Conservation (phyloP, 495 filamentous ascomycete genomes). For the Hypoxylon fuscum region DNA sequence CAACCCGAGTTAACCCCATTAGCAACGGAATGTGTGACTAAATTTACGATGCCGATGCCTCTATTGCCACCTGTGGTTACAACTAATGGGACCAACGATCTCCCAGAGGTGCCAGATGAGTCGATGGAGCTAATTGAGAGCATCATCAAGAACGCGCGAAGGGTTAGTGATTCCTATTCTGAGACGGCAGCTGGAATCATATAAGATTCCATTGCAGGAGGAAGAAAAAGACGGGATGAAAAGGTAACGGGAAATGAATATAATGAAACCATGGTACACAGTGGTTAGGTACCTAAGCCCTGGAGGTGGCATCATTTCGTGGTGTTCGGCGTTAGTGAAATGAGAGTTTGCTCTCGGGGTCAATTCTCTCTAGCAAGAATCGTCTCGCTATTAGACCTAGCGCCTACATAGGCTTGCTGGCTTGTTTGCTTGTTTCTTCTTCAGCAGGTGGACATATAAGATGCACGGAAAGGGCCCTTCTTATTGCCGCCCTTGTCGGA, state of each 20-base stretch:
- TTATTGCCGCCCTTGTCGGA: slow-evolving; percentile 5
- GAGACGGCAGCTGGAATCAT: slow-evolving; percentile 1
- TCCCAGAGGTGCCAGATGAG: slow-evolving; percentile 54
- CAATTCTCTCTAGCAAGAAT: slow-evolving; percentile 6
- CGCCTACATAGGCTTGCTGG: slow-evolving; percentile 34
- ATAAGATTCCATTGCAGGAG: background rate
- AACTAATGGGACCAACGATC: slow-evolving; percentile 24
- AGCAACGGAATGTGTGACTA: slow-evolving; percentile 3
- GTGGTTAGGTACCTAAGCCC: slow-evolving; percentile 1
- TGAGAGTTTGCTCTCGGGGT: slow-evolving; percentile 2
- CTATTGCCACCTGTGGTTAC: slow-evolving; percentile 1
- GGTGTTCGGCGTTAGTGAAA: slow-evolving; percentile 36
- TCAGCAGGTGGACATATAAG: slow-evolving; percentile 1
- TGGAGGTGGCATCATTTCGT: slow-evolving; percentile 1
- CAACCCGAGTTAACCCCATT: background rate
- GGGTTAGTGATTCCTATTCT: slow-evolving; percentile 35
- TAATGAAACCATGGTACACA: slow-evolving; percentile 21
- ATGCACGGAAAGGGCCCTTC: slow-evolving; percentile 3
- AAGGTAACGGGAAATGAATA: slow-evolving; percentile 5
- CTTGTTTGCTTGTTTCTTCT: slow-evolving; percentile 15
- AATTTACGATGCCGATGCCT: slow-evolving; percentile 15
- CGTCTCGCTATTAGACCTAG: slow-evolving; percentile 19
- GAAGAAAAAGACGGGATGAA: background rate
- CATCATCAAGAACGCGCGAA: slow-evolving; percentile 52
- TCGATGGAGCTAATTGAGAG: slow-evolving; percentile 59